Base-by-base conservation (phyloP, 2,329 filamentous ascomycete species). In the Hymenoscyphus occultus region DNA sequence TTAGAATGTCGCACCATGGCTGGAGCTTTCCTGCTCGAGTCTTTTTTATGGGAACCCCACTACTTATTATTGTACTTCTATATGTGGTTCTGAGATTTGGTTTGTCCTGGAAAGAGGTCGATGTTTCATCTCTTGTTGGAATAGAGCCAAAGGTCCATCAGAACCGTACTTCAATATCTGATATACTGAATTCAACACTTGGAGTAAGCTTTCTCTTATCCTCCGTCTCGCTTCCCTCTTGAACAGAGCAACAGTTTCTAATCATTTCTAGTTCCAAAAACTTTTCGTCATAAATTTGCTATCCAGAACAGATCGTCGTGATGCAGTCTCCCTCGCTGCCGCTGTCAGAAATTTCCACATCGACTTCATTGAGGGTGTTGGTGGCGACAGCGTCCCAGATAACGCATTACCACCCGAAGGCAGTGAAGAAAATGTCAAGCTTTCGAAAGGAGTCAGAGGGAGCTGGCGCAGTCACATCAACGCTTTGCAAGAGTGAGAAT, bases 381-480 rank as follows among this genome's bases (percentile, higher is more conserved):
- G 45, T 40, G 67, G 66, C 2, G 61, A 63, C 14, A 65, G 56
- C 28, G 63, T 71, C 32, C 63, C 65, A 4, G 69, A 68, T 60
- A 62, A 51, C 12, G 64, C 67, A 6, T 62, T 69, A 5, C 67
- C 66, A 1, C 67, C 67, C 5, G 64, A n/a, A 45, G 62, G 61
- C 10, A 66, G 60, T 59, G 12, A 6, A 3, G 59, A 68, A 14
- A 68, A 64, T 48, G 54, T 71, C 16, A 70, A 68, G 40, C 51
- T 67, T 14, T 60, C 62, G 0, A 63, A 63, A 51, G 69, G 67
- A 5, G 68, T 69, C 16, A 65, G 63, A 58, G 67, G 69, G 32
- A 69, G 69, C 56, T 70, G 69, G 69, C 40, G 67, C 16, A 65
- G 62, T 9, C 66, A 70, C 56, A 69, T 70, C 66, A 67, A 69